Base-by-base conservation (phyloP, 352 stramenopile species). In the Saprolegnia parasitica region DNA sequence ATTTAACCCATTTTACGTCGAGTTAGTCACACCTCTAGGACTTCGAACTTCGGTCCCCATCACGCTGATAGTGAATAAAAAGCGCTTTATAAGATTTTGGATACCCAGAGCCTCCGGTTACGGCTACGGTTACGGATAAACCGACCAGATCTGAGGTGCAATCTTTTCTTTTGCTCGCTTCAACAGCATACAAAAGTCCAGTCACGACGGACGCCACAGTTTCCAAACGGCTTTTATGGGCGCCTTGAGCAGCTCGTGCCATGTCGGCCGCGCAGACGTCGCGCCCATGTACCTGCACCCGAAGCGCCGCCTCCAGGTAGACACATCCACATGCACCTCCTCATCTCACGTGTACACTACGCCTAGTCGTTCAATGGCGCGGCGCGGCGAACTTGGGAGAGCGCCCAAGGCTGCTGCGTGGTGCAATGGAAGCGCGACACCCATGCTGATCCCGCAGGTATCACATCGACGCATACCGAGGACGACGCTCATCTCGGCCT, bases 221-320 rank as follows among this genome's bases (percentile, higher is more conserved):
- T 35, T 35, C 29, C 29, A 11, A 20, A 49, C 3, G 3, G 42
- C 42, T n/a, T 49, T 49, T 49, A 60, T 60, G 52, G 52, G 52
- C 52, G 52, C 52, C 24, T 60, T 60, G 35, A 40, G 52, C 52
- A 60, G 52, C 35, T 42, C 24, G 24, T 60, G 52, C 52, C 9
- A 26, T 9, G 24, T 16, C 35, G 24, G 24, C 24, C 52, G n/a
- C 24, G 52, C 52, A 20, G 52, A 60, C 35, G 52, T 60, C 35
- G 52, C 52, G 35, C 52, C 52, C 24, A 60, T 60, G 52, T 60
- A 60, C 52, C 24, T 60, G n/a, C 52, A n/a, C 35, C 52, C 52
- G 13, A 60, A 60, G 52, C 52, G 52, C 24, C 52, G 52, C 35
- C 24, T 60, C 24, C 13, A 60, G 52, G 52, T 60, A 60, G 24